Conservation (phyloP, 768 basidiomycete genomes). For the Pleurotus pulmonarius region DNA sequence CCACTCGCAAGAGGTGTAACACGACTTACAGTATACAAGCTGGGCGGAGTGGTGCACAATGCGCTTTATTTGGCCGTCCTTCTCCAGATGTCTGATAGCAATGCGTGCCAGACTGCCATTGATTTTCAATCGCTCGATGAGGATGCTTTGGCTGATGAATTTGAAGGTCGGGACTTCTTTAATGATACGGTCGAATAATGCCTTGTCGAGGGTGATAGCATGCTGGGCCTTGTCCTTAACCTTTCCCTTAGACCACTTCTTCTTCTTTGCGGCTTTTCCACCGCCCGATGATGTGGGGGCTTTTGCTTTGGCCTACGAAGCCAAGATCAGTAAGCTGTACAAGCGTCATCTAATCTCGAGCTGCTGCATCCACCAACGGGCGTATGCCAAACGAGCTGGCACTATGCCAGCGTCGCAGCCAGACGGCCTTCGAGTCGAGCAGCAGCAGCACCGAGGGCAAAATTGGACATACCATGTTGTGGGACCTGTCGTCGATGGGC, state of each 20-base stretch:
- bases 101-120: constrained; percentile 92
- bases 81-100: constrained; percentile 89
- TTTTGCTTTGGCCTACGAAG: constrained; percentile 67
- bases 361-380: constrained; percentile 33
- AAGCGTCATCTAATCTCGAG: constrained; percentile 30
- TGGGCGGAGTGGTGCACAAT: constrained; percentile 96
- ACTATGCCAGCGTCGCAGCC: no score
- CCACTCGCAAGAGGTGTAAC: neutral
- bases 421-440: neutral
- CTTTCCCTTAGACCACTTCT: constrained; percentile 99
- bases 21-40: constrained; percentile 90
- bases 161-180: constrained; percentile 99
- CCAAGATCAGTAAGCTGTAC: constrained; percentile 15
- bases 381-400: neutral
- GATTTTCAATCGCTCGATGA: constrained; percentile 97
- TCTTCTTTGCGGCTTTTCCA: constrained; percentile 95
- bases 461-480: constrained; percentile 3
- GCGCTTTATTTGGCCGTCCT: constrained; percentile 90
- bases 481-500: constrained; percentile 6
- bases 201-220: constrained; percentile 92
- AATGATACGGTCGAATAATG: constrained; percentile 88
- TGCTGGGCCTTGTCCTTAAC: constrained; percentile 99
- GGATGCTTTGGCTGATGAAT: constrained; percentile 95
- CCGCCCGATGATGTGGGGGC: constrained; percentile 73
- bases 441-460: neutral